Evolutionary conservation across 1,284 basidiomycete genomes (phyloP), one percentile per base, ranked within the genome.

Genomic region (Heterobasidion parviporum): DNA sequence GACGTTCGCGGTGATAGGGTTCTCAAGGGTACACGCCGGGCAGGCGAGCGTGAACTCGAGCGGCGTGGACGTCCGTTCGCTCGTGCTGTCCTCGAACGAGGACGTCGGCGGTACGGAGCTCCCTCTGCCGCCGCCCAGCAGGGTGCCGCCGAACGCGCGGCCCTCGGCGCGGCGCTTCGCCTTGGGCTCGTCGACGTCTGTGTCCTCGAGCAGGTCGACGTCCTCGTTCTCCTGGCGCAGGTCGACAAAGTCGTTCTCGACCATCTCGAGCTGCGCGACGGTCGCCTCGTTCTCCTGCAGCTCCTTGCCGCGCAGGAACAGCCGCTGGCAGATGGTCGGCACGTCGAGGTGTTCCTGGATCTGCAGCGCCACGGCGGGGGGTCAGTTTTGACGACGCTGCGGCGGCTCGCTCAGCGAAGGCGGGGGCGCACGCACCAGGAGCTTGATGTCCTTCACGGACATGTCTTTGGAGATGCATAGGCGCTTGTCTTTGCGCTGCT

Each of bases 381-480:
- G 52, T 41, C 35, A 46, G 18, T 43, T 46, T 38, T 33, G 48
- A 18, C 16, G 18, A 20, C 16, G 12, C 41, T 26, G 26, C 26
- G 26, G 26, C 26, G 26, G 26, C 26, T 26, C 26, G 16, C 48
- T 20, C 15, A 6, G 32, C 48, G 16, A 33, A 15, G 34, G 38
- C 16, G 26, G 2, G 26, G 32, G 26, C 35, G 44, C 43, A 65
- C 80, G 55, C 56, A 90, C 89, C 74, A 79, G 73, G 53, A 87
- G 66, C 66, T 90, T 91, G 61, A 92, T 79, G 9, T 89, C 87
- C 64, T 86, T 90, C 54, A 92, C 75, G 0, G 84, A 83, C 61
- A 80, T 89, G 16, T 70, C 67, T 65, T 87, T 89, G 44, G 73
- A 74, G 50, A 92, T 76, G 12, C 68, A 75, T 51, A 91, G 65